phyloP scores from a whole-genome alignment of 75 land plant genomes.

The Picea sitchensis region DNA sequence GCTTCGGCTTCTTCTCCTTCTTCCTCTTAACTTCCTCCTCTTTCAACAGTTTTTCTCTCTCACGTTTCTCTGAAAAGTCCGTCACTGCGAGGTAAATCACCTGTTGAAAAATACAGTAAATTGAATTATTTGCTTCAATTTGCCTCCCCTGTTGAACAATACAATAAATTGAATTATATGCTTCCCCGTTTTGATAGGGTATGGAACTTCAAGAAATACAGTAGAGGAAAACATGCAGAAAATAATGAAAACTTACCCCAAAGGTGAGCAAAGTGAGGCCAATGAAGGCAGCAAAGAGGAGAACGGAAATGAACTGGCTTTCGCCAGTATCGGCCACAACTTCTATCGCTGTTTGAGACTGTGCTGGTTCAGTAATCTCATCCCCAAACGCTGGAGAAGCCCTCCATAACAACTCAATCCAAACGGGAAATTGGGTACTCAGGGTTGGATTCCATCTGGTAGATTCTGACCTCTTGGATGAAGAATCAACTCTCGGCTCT shows the following conservation, averaged over 20 bases:
- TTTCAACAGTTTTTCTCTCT: neutral
- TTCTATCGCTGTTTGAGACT: neutral
- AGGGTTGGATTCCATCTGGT: neutral
- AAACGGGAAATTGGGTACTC: neutral
- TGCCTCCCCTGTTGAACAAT: too few relatives aligned
- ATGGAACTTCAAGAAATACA: too few relatives aligned
- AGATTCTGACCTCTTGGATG: neutral
- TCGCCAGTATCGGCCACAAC: neutral
- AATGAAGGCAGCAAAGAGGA: neutral
- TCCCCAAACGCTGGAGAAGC: neutral
- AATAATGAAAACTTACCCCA: neutral
- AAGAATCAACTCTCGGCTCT: too few relatives aligned
- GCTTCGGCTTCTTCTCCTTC: neutral
- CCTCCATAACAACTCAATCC: too few relatives aligned
- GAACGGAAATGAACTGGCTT: neutral
- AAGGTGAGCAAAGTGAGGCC: neutral
- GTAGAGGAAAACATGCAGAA: neutral
- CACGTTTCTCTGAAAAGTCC: neutral
- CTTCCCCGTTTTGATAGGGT: neutral
- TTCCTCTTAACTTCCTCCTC: neutral
- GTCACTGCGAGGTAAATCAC: conserved; percentile 2
- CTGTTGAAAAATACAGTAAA: neutral
- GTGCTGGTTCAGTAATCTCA: neutral
- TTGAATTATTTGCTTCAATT: neutral
- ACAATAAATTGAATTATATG: too few relatives aligned